Base-by-base conservation (phyloP, 2,329 filamentous ascomycete genomes). In the Dothistroma septosporum region DNA sequence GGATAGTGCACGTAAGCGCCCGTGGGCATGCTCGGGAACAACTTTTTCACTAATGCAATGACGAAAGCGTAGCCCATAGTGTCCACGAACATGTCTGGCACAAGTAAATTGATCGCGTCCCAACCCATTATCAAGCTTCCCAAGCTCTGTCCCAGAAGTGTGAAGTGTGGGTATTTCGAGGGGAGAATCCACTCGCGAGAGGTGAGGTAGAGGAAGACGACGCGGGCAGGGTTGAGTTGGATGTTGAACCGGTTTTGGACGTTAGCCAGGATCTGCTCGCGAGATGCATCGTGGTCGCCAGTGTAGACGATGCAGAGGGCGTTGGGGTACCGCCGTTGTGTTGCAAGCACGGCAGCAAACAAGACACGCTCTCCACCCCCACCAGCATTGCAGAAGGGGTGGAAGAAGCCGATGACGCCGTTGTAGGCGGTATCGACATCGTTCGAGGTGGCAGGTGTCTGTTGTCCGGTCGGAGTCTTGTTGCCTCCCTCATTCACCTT, bases 1-100 rank as follows among this genome's bases (percentile, higher is more conserved):
- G 94, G 94, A 73, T 97, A 99, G 77, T 99, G 94, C 0, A 97
- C 92, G 73, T 99, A 99, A 56, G 94, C 92, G 50, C 85, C 92
- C 0, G 92, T 97, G 0, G 93, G 90, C 1, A 97, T 84, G 37
- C 78, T 76, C 0, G 84, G 88, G 72, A 97, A 97, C 24, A 97
- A 80, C 64, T 89, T 83, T 72, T 92, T 94, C 75, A 83, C 89
- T 2, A 97, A 81, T 9, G 90, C 91, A 11, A 96, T 83, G 0
- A 90, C 85, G 73, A 97, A 99, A 28, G 93, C 92, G 72, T 97
- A 99, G 64, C 94, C 94, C 92, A 99, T 97, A 1, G 94, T 99
- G 73, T 99, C 94, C 69, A 99, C 82, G 74, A 97, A 96, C 56
- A 97, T 84, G 74, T 99, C 94, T 0, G 94, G 94, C 0, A 93